Base-by-base conservation (phyloP, 495 filamentous ascomycete genomes). In the Lasiosphaeris hirsuta region DNA sequence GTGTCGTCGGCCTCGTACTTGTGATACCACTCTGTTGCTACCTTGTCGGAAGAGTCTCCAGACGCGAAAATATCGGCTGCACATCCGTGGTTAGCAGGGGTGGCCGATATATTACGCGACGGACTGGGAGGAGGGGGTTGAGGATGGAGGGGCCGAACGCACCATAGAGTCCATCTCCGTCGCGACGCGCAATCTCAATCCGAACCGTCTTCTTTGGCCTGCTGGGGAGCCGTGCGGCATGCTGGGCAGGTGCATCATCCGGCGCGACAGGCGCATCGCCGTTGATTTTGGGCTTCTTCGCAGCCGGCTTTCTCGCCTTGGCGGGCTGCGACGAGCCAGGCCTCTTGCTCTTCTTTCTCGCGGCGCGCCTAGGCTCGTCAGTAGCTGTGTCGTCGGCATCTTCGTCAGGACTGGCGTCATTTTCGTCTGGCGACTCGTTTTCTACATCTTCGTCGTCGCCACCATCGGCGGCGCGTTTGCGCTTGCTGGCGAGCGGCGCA, bases 51-150 rank as follows among this genome's bases (percentile, higher is more conserved):
- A 17, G 77, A 78, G 41, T 86, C 78, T 38, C 82, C 86, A 42
- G 85, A 84, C n/a, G 80, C 83, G 69, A 95, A 96, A 6, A 96
- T 81, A 57, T 93, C 88, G 65, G 83, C 90, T 96, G 68, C 30
- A 41, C 3, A 8, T 61, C 43, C 10, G 60, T 54, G 47, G 56
- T 72, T 46, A 73, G 67, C 58, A 64, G 11, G 23, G 39, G 8
- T 41, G 15, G 9, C 14, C 15, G 15, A 43, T 7, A 56, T 15
- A 36, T 34, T 41, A 48, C 17, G 23, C 40, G 30, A 35, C 37
- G 37, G 14, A 4, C 36, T 37, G 11, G 52, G 36, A 33, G 13
- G 37, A 40, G 30, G 14, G 4, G 23, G 14, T 51, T 18, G 18
- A 10, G 6, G 15, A 9, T 7, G 15, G 14, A 7, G 19, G 11